Evolutionary conservation across 169 alveolate species (phyloP).

Genomic region (Cryptosporidium ubiquitum): DNA sequence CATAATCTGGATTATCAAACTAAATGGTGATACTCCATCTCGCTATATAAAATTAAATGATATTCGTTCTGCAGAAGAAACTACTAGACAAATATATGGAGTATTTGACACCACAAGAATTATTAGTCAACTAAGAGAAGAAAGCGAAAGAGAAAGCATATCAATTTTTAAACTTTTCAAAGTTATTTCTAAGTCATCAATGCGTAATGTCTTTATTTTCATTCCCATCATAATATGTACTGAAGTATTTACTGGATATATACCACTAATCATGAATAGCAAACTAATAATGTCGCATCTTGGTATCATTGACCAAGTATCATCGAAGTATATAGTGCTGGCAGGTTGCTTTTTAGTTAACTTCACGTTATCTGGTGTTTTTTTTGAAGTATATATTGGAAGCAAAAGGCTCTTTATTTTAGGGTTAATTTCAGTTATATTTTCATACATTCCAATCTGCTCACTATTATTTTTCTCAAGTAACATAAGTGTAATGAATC

Average conservation of each 20-base stretch:
- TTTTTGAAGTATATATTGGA: constrained; percentile 53
- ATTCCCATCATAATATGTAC: constrained; percentile 23
- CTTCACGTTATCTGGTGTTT: constrained; percentile 47
- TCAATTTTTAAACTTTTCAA: background rate
- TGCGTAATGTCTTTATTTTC: constrained; percentile 16
- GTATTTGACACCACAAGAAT: constrained; percentile 31
- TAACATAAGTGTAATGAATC: background rate
- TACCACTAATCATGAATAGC: constrained; percentile 7
- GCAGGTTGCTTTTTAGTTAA: constrained; percentile 56
- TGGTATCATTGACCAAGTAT: background rate
- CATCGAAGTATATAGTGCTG: constrained; percentile 16
- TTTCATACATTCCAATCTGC: constrained; percentile 38
- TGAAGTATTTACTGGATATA: constrained; percentile 51
- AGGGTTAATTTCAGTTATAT: background rate
- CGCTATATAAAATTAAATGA: constrained; percentile 17
- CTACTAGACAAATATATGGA: constrained; percentile 35
- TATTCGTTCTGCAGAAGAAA: constrained; percentile 38
- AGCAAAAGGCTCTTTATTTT: constrained; percentile 28
- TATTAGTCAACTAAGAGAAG: constrained; percentile 24
- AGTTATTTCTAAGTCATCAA: constrained; percentile 1
- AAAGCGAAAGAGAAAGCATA: background rate
- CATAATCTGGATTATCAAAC: constrained; percentile 18
- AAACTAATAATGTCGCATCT: background rate
- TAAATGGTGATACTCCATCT: constrained; percentile 49
- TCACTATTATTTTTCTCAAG: constrained; percentile 1